phyloP scores from a whole-genome alignment of 2,329 filamentous ascomycete genomes.

The Microdochium nivale region DNA sequence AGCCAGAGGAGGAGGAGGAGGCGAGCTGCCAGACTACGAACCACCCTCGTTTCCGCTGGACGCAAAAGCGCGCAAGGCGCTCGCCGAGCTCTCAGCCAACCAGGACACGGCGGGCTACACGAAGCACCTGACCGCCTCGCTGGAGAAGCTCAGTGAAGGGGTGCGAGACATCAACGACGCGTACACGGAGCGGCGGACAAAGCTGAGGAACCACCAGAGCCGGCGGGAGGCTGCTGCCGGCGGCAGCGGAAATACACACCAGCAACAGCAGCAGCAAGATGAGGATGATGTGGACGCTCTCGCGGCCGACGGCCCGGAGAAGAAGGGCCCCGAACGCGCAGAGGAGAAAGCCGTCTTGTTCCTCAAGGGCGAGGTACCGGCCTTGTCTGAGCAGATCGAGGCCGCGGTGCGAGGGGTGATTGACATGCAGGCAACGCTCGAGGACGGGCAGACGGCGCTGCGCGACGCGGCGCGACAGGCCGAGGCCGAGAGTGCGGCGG shows the following conservation, averaged over 20 bases:
- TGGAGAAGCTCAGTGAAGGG: slow-evolving; percentile 31
- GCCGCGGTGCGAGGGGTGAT: slow-evolving; percentile 36
- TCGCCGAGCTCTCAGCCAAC: slow-evolving; percentile 33
- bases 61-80: slow-evolving; percentile 24
- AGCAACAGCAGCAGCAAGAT: slow-evolving; percentile 22
- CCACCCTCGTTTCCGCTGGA: slow-evolving; percentile 36
- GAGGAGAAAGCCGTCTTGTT: slow-evolving; percentile 27
- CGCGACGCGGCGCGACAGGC: slow-evolving; percentile 24
- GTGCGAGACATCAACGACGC: slow-evolving; percentile 42
- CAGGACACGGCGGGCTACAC: slow-evolving; percentile 33
- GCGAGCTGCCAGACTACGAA: slow-evolving; percentile 40
- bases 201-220: slow-evolving; percentile 17
- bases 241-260: slow-evolving; percentile 1
- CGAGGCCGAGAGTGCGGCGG: slow-evolving; percentile 11
- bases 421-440: slow-evolving; percentile 38
- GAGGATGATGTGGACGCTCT: slow-evolving; percentile 19
- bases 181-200: slow-evolving; percentile 23
- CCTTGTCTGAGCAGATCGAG: slow-evolving; percentile 36
- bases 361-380: slow-evolving; percentile 29
- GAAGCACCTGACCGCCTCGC: slow-evolving; percentile 34
- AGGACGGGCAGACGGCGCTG: slow-evolving; percentile 34
- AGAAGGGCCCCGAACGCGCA: slow-evolving; percentile 24
- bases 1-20: slow-evolving; percentile 9
- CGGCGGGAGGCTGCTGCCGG: neutral
- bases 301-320: slow-evolving; percentile 11